Percentiles rank a stretch among this genome's conserved stretches.
These are phyloP conservation scores for Amanita brunnescens DNA, from an alignment of 768 basidiomycete genomes.

Conservation along the genomic window DNA sequence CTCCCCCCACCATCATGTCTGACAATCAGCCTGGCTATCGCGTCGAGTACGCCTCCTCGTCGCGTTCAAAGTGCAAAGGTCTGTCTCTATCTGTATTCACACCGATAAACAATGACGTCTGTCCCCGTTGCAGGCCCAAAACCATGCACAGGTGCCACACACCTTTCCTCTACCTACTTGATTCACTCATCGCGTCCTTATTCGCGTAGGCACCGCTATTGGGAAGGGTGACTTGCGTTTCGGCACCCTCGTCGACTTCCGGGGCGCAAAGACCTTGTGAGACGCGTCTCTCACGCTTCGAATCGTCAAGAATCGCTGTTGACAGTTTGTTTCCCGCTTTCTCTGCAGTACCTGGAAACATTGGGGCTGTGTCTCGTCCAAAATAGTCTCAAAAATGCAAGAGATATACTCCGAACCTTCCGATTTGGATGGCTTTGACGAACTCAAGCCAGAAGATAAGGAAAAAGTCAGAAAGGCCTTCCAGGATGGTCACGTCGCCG, in stretches of 20 bases:
- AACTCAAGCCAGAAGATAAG: conserved; percentile 60
- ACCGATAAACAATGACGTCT: background rate
- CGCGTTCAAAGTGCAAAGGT: conserved; percentile 77
- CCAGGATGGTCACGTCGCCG: conserved; percentile 69
- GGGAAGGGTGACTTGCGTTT: conserved; percentile 65
- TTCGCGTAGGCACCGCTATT: conserved; percentile 52
- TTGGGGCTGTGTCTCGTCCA: conserved; percentile 78
- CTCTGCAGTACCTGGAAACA: conserved; percentile 68
- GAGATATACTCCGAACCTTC: conserved; percentile 42
- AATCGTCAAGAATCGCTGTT: background rate
- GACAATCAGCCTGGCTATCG: conserved; percentile 62
- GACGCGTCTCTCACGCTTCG: conserved; percentile 14
- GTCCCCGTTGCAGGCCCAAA: conserved; percentile 49
- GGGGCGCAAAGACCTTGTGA: conserved; percentile 62
- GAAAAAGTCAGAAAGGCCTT: conserved; percentile 63
- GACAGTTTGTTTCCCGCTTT: no score
- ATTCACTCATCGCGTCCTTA: conserved; percentile 8
- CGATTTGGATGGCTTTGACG: conserved; percentile 84
- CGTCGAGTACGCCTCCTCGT: conserved; percentile 64
- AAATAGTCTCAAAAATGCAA: conserved; percentile 67
- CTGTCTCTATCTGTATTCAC: conserved; percentile 9
- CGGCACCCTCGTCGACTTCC: conserved; percentile 68
- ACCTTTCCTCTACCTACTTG: background rate
- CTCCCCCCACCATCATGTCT: conserved; percentile 24
- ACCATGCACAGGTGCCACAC: conserved; percentile 55